These are phyloP conservation scores for Boletellus emodensis DNA, from an alignment of 768 basidiomycete genomes.

Conservation along the genomic window DNA sequence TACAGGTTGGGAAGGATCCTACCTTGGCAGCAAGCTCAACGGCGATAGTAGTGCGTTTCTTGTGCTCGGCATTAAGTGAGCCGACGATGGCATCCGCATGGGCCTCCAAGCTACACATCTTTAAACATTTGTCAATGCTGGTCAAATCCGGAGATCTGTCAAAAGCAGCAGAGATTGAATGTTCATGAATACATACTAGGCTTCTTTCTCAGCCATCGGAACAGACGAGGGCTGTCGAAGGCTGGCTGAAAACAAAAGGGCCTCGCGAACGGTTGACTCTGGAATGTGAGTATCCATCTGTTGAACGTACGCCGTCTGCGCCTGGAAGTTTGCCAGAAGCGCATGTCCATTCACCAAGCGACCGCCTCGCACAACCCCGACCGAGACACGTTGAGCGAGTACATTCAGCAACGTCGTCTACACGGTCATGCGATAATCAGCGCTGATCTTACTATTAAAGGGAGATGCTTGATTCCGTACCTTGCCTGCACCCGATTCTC, in stretches of 20 bases:
- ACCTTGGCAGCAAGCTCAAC: constrained; percentile 58
- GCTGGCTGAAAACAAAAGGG: constrained; percentile 73
- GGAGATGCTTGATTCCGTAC: constrained; percentile 5
- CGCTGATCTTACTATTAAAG: not conserved
- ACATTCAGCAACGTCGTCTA: constrained; percentile 60
- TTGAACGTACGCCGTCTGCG: constrained; percentile 55
- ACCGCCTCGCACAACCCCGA: constrained; percentile 49
- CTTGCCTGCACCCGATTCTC: constrained; percentile 34
- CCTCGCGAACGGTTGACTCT: constrained; percentile 75
- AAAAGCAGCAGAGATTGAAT: not conserved
- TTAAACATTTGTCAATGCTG: constrained; percentile 55
- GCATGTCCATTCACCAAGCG: constrained; percentile 52
- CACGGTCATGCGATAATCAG: not conserved
- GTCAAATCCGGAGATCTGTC: not conserved
- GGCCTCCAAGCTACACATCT: constrained; percentile 60
- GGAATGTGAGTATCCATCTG: constrained; percentile 81
- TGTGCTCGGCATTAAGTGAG: constrained; percentile 46
- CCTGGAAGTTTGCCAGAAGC: constrained; percentile 54
- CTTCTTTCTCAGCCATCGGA: constrained; percentile 66
- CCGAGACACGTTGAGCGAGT: constrained; percentile 45
- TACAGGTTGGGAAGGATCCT: constrained; percentile 4
- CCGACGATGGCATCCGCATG: constrained; percentile 63
- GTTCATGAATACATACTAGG: constrained; percentile 51
- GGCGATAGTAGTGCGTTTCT: constrained; percentile 56
- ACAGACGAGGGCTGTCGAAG: constrained; percentile 71